Conservation (phyloP, 2,329 filamentous ascomycete genomes). For the Cadophora malorum region DNA sequence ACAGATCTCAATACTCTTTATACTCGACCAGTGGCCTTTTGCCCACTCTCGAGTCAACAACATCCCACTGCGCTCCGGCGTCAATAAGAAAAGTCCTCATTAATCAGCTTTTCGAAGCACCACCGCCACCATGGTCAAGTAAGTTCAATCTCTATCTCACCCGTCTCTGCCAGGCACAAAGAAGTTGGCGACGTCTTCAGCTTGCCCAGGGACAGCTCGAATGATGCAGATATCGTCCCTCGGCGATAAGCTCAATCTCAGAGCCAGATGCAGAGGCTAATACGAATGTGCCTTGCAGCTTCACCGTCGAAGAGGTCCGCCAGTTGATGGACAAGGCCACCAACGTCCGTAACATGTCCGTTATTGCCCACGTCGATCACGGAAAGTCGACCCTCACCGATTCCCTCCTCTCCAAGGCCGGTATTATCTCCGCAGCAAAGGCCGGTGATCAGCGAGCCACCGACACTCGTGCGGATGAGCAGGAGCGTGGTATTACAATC, state of each 20-base stretch:
- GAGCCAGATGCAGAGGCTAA: constrained; percentile 52
- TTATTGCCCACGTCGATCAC: constrained; percentile 99
- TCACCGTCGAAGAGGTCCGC: constrained; percentile 96
- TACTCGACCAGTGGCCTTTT: constrained; percentile 35
- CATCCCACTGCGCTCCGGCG: constrained; percentile 36
- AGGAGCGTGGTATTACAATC: constrained; percentile 99
- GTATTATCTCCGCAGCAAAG: constrained; percentile 99
- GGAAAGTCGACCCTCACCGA: constrained; percentile 99
- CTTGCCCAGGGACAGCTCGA: constrained; percentile 9
- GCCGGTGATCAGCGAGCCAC: constrained; percentile 95
- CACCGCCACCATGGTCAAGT: constrained; percentile 99
- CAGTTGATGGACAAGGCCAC: constrained; percentile 78
- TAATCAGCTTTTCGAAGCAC: constrained; percentile 55
- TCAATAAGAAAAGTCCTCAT: constrained; percentile 38
- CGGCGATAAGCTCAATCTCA: constrained; percentile 32
- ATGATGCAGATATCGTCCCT: constrained; percentile 23
- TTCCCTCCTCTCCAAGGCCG: constrained; percentile 97
- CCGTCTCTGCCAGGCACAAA: neutral
- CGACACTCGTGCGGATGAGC: constrained; percentile 96
- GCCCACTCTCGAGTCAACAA: constrained; percentile 38
- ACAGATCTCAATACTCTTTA: constrained; percentile 40
- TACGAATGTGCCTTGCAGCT: constrained; percentile 65
- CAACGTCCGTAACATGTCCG: constrained; percentile 95
- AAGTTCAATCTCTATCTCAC: constrained; percentile 57
- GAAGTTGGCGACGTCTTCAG: constrained; percentile 17